A percentile compares a stretch with the other conserved stretches of the same genome.
phyloP scores from a whole-genome alignment of 371 early-diverging fungal genomes.

The Mucor racemosus region DNA sequence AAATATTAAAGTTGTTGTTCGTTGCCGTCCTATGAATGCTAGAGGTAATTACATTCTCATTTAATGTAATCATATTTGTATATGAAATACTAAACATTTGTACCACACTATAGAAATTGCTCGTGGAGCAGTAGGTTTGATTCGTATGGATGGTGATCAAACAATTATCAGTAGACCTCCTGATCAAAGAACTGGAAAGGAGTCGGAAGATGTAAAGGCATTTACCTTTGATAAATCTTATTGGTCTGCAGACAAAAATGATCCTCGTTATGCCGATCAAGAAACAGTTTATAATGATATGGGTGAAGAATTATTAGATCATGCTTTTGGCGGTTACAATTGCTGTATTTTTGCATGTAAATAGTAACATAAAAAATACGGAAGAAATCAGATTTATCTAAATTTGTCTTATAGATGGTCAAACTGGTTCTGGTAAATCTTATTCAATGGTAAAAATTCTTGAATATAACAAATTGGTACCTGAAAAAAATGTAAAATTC shows the following conservation, averaged over 20 bases:
- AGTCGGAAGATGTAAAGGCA: slow-evolving; percentile 57
- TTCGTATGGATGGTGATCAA: slow-evolving; percentile 75
- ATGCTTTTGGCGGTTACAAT: slow-evolving; percentile 89
- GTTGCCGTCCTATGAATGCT: slow-evolving; percentile 79
- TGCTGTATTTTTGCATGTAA: slow-evolving; percentile 88
- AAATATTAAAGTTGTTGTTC: slow-evolving; percentile 81
- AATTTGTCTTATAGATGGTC: slow-evolving; percentile 65
- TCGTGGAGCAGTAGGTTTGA: slow-evolving; percentile 64
- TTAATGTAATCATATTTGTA: not conserved
- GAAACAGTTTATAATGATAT: slow-evolving; percentile 75
- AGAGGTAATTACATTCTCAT: slow-evolving; percentile 48
- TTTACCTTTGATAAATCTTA: slow-evolving; percentile 89
- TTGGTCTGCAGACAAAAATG: slow-evolving; percentile 76
- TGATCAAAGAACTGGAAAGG: slow-evolving; percentile 41
- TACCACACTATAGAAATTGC: slow-evolving; percentile 55
- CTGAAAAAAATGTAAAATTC: too few species aligned
- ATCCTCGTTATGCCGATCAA: slow-evolving; percentile 78
- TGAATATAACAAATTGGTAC: too few species aligned
- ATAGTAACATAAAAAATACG: not conserved
- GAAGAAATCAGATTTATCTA: not conserved
- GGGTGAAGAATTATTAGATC: slow-evolving; percentile 79
- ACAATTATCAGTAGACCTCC: slow-evolving; percentile 68
- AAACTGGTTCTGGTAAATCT: slow-evolving; percentile 87
- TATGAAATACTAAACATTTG: not conserved
- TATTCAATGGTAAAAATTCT: slow-evolving; percentile 74